Conservation (phyloP, 129 eudicot species). For the carrot (Daucus carota) region DH1_v3.0 NC_030386.2:24171001-24171500, state of each 20-base stretch:
- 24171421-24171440: constrained; percentile 2
- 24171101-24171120: constrained; percentile 19
- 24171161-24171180: constrained; percentile 15
- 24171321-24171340: constrained; percentile 14
- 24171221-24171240: constrained; percentile 30
- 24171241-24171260: constrained; percentile 30
- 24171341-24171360: neutral
- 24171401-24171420: neutral
- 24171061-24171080: too few relatives aligned
- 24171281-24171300: constrained; percentile 37
- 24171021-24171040: too few relatives aligned
- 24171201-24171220: constrained; percentile 23
- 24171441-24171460: neutral
- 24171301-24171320: constrained; percentile 45
- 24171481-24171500: neutral
- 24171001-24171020: too few relatives aligned
- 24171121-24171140: constrained; percentile 21
- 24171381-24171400: neutral
- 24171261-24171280: constrained; percentile 27
- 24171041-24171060: too few relatives aligned
- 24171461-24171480: neutral
- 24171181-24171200: constrained; percentile 14
- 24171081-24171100: neutral
- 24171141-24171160: constrained; percentile 37
- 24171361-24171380: neutral